Evolutionary conservation across 148 eudicot species (phyloP), one percentile per base, ranked within the genome.

Genomic region (Gaultheria prostrata): DNA sequence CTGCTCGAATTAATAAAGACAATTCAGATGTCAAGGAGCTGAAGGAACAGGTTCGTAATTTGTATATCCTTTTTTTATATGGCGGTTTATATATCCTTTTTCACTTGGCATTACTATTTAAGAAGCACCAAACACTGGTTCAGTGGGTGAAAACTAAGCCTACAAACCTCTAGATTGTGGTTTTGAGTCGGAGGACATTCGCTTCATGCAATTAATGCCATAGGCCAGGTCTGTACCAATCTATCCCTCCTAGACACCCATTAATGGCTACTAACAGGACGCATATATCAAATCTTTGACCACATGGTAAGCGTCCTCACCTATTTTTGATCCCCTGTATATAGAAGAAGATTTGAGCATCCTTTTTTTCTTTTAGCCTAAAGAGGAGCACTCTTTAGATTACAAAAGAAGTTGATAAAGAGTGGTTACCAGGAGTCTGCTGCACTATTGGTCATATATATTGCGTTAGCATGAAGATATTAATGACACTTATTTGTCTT

Each of bases 1-100:
- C 95, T 88, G 98, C 98, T 48, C 90, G 90, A 77, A 83, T 89
- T 78, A 93, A 95, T 88, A 94, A 90, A 82, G 98, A 95, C 8
- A 70, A 83, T 86, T 32, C 88, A 57, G 95, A 94, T 63, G 93
- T 90, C 57, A 94, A 89, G 82, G 99, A 94, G 54, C 89, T 93
- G 39, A 94, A 93, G 88, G 96, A 97, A 83, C 97, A 97, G 98
- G 98, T 95, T 82, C 61, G 32, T 78, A 78, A 8, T 39, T 49
- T 46, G 39, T 32, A 28, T 49, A 77, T 53, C 39, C 21, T 28
- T 56, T 82, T 12, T 18, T 33, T 32, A 67, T 26, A 21, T 50
- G 67, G 67, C 24, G 1, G 6, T 51, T 50, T 65, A 69, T 35
- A 13, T 67, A 69, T 57, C 46, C 24, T 12, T 57, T 76, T 26